phyloP scores from a whole-genome alignment of 1,284 basidiomycete species.

The Limonomyces culmigenus region DNA sequence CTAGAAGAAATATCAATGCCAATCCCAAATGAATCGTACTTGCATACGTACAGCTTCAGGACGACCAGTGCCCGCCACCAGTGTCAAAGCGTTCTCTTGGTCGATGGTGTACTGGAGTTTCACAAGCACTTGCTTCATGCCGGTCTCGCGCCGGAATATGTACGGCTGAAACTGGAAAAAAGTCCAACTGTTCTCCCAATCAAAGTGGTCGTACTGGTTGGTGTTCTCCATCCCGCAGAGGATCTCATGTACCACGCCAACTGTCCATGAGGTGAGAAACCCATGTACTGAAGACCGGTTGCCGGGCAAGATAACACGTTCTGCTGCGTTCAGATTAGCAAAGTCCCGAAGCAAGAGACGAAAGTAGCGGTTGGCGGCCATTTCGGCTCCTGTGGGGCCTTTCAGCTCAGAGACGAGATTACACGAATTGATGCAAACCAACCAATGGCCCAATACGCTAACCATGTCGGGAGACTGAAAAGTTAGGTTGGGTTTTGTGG shows the following conservation, averaged over 20 bases:
- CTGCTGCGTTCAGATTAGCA: slow-evolving; percentile 9
- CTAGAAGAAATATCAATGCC: too few relatives aligned
- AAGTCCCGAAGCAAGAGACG: slow-evolving; percentile 10
- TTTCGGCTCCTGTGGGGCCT: slow-evolving; percentile 10
- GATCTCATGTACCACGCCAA: slow-evolving; percentile 4
- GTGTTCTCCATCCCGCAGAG: slow-evolving; percentile 5
- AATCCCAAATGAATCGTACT: neutral
- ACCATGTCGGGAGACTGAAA: slow-evolving; percentile 23
- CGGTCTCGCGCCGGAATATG: slow-evolving; percentile 10
- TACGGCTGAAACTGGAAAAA: slow-evolving; percentile 11
- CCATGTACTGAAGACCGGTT: slow-evolving; percentile 8
- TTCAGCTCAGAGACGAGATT: neutral
- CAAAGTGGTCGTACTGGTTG: slow-evolving; percentile 3
- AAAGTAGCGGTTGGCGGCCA: slow-evolving; percentile 9
- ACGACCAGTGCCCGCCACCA: slow-evolving; percentile 8
- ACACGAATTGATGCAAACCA: neutral
- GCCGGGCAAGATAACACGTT: slow-evolving; percentile 6
- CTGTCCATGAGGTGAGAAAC: slow-evolving; percentile 8
- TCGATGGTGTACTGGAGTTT: slow-evolving; percentile 12
- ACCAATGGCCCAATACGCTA: slow-evolving; percentile 30
- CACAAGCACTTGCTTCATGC: slow-evolving; percentile 9
- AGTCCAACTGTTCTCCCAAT: slow-evolving; percentile 8
- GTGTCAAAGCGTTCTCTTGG: slow-evolving; percentile 9
- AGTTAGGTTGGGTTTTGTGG: neutral
- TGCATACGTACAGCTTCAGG: neutral